Evolutionary conservation across 148 eudicot genomes (phyloP).

Genomic region (Rhododendron ferrugineum): DNA sequence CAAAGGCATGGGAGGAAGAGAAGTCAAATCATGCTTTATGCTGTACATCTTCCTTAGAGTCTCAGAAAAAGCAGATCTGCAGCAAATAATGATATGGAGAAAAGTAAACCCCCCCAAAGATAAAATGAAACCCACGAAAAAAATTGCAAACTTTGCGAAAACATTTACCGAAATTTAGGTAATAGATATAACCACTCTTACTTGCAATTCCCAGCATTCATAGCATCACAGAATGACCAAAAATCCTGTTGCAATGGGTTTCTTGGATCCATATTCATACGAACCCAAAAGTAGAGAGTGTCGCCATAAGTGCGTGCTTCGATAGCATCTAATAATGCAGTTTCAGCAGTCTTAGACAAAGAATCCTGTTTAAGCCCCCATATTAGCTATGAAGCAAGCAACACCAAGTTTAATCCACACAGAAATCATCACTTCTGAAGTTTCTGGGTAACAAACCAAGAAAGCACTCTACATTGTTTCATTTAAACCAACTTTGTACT

Average conservation of each 20-base stretch:
- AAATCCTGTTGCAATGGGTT: conserved; percentile 65
- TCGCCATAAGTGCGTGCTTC: conserved; percentile 66
- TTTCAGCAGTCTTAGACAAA: conserved; percentile 64
- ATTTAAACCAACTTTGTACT: too few species aligned
- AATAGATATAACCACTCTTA: conserved; percentile 21
- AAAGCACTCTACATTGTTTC: not conserved
- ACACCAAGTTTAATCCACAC: not conserved
- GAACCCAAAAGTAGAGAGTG: conserved; percentile 79
- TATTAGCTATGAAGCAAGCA: conserved; percentile 9
- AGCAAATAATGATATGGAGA: conserved; percentile 5
- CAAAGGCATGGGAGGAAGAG: conserved; percentile 78
- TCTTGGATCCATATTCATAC: conserved; percentile 76
- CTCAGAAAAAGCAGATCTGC: conserved; percentile 76
- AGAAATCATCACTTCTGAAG: not conserved
- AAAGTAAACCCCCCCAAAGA: conserved; percentile 3
- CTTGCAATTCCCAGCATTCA: conserved; percentile 98
- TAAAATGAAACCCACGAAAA: not conserved
- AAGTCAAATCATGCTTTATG: conserved; percentile 33
- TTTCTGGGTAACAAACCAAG: not conserved
- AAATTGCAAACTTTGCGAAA: not conserved
- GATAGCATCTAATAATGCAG: conserved; percentile 55
- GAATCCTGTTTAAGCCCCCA: conserved; percentile 45
- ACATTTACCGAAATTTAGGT: not conserved
- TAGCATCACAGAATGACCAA: conserved; percentile 95
- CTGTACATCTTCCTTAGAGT: conserved; percentile 74